These are phyloP conservation scores for Daldinia decipiens DNA, from an alignment of 495 filamentous ascomycete genomes.

Conservation along the genomic window DNA sequence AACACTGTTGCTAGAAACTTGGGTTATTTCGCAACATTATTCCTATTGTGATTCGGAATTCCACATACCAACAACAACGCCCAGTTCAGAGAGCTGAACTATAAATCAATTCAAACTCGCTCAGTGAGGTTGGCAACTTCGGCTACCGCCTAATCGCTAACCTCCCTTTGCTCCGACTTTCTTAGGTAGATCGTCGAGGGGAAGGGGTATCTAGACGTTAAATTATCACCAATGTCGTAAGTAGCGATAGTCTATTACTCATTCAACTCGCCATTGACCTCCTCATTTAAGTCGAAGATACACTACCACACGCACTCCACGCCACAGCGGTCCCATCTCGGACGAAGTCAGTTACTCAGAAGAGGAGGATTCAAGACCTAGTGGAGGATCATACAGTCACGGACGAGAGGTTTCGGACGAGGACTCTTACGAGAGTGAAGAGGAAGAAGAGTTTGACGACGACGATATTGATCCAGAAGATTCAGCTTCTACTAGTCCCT, in stretches of 20 bases:
- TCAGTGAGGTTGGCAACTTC: slow-evolving; percentile 20
- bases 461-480: slow-evolving; percentile 83
- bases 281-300: slow-evolving; percentile 33
- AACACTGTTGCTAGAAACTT: slow-evolving; percentile 27
- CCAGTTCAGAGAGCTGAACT: slow-evolving; percentile 9
- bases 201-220: slow-evolving; percentile 50
- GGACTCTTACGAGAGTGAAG: slow-evolving; percentile 57
- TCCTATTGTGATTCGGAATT: slow-evolving; percentile 6
- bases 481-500: slow-evolving; percentile 70
- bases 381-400: slow-evolving; percentile 29
- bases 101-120: slow-evolving; percentile 23
- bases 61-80: slow-evolving; percentile 8
- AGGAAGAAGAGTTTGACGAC: slow-evolving; percentile 53
- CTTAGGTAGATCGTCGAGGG: slow-evolving; percentile 54
- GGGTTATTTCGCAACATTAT: slow-evolving; percentile 9
- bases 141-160: slow-evolving; percentile 24
- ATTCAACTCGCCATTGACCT: slow-evolving; percentile 36
- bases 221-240: slow-evolving; percentile 62
- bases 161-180: slow-evolving; percentile 52
- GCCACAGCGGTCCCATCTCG: slow-evolving; percentile 40
- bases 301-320: slow-evolving; percentile 31
- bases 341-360: slow-evolving; percentile 46
- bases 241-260: slow-evolving; percentile 38
- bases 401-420: slow-evolving; percentile 57
- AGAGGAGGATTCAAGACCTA: slow-evolving; percentile 40